Base-by-base conservation (phyloP, 1,284 basidiomycete genomes). In the Agaricales sp. region DNA sequence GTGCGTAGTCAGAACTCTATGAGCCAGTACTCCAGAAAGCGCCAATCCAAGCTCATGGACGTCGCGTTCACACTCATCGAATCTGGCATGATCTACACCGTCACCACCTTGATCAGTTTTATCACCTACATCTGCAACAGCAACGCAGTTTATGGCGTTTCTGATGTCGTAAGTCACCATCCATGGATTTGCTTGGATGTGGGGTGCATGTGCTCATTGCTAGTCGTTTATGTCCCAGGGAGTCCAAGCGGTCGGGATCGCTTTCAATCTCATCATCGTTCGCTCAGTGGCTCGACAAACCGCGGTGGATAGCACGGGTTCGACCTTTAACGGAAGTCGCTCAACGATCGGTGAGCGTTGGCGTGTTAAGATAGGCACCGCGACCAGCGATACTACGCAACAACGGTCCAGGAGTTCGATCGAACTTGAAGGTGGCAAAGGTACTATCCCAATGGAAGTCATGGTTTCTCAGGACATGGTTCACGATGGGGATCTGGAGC, bases 101-200 rank as follows among this genome's bases (percentile, higher is more conserved):
- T 35, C n/a, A 21, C 43, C 13, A 23, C 30, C 35, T 19, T 44
- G 37, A 4, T 48, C 16, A 44, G 48, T 20, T 50, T 52, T 22
- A 24, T 52, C 8, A 37, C 38, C n/a, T 24, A 4, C 39, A 6
- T 45, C 2, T 46, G 21, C 19, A 37, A 21, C 22, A 46, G 14
- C 43, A 52, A 50, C 44, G 43, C 48, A 3, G 1, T 50, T 8
- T 52, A 52, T 39, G 47, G 47, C 24, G n/a, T 47, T 22, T 12
- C 47, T 20, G 47, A 35, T 41, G 43, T 30, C n/a, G 51, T 45
- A 45, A 13, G 44, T 41, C 4, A 41, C 14, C 6, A 30, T 30
- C 14, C 26, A 8, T n/a, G 6, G 11, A n/a, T 11, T n/a, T 35
- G 11, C n/a, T 35, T 35, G 8, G 30, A 35, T n/a, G 30, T 11